Percentiles rank a stretch among this genome's conserved stretches.
Evolutionary conservation across 2,329 filamentous ascomycete species (phyloP).

Genomic region (Sarocladium strictum): DNA sequence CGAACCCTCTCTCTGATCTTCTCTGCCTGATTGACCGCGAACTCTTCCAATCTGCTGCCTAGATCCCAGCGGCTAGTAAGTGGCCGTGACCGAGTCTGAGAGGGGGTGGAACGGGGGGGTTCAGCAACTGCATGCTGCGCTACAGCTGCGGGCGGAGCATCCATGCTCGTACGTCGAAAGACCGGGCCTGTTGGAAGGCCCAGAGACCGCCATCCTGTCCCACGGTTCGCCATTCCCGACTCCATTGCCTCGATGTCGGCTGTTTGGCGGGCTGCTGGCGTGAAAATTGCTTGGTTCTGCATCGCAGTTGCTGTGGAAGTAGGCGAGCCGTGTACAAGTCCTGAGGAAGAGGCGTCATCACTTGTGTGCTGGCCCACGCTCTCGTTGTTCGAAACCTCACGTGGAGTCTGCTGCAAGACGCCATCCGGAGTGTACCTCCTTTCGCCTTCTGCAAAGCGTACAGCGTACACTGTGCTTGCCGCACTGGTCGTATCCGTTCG

Average conservation of each 20-base stretch:
- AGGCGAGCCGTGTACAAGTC: background rate
- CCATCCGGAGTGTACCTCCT: conserved; percentile 36
- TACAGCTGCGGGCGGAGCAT: conserved; percentile 1
- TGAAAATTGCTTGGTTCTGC: background rate
- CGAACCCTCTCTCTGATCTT: conserved; percentile 50
- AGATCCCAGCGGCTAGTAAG: conserved; percentile 45
- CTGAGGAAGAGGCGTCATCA: conserved; percentile 20
- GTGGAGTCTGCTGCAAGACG: conserved; percentile 19
- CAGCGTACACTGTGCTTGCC: conserved; percentile 58
- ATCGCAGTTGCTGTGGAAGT: background rate
- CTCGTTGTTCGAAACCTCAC: conserved; percentile 28
- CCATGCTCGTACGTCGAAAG: conserved; percentile 1
- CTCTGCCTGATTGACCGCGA: conserved; percentile 55
- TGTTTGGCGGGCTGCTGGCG: background rate
- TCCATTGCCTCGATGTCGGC: conserved; percentile 8
- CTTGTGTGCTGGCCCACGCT: conserved; percentile 21
- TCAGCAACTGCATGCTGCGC: conserved; percentile 9
- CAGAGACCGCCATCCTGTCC: background rate
- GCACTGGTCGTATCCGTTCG: conserved; percentile 58
- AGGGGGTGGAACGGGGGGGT: conserved; percentile 3
- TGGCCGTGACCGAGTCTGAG: background rate
- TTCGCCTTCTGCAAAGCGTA: conserved; percentile 52
- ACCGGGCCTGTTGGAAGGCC: background rate
- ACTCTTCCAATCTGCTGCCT: conserved; percentile 51
- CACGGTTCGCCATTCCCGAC: background rate